Conservation (phyloP, 805 yeast species). For the Candida tallmaniae region DNA sequence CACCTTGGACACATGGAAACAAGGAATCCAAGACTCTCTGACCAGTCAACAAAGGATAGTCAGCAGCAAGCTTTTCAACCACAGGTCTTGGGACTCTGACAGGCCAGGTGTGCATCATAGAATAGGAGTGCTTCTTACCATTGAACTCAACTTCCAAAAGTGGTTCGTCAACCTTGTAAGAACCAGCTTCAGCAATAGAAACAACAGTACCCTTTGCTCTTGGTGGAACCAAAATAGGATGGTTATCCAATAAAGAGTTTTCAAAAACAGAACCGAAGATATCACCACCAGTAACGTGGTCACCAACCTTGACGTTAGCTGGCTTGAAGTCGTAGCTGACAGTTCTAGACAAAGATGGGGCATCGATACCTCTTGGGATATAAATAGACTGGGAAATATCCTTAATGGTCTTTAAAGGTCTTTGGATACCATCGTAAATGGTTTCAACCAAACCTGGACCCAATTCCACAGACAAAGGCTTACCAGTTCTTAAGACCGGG, state of each 20-base stretch:
- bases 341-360: conserved; percentile 87
- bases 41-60: conserved; percentile 93
- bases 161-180: conserved; percentile 86
- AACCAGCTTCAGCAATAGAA: conserved; percentile 83
- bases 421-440: conserved; percentile 98
- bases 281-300: conserved; percentile 98
- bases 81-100: conserved; percentile 99
- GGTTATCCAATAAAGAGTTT: conserved; percentile 88
- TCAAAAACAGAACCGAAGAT: conserved; percentile 91
- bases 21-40: conserved; percentile 97
- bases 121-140: conserved; percentile 72
- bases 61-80: conserved; percentile 88
- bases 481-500: conserved; percentile 96
- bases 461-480: conserved; percentile 96
- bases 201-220: conserved; percentile 97
- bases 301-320: conserved; percentile 77
- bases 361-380: conserved; percentile 98
- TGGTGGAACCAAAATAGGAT: conserved; percentile 94
- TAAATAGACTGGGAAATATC: conserved; percentile 86
- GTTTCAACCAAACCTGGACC: conserved; percentile 99
- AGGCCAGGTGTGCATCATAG: conserved; percentile 99
- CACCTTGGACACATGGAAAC: conserved; percentile 99
- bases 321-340: conserved; percentile 86
- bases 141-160: conserved; percentile 92
- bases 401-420: conserved; percentile 93